Percentiles rank a stretch among this genome's conserved stretches.
Conservation (phyloP, 148 eudicot genomes). For the Spergularia marina region DNA sequence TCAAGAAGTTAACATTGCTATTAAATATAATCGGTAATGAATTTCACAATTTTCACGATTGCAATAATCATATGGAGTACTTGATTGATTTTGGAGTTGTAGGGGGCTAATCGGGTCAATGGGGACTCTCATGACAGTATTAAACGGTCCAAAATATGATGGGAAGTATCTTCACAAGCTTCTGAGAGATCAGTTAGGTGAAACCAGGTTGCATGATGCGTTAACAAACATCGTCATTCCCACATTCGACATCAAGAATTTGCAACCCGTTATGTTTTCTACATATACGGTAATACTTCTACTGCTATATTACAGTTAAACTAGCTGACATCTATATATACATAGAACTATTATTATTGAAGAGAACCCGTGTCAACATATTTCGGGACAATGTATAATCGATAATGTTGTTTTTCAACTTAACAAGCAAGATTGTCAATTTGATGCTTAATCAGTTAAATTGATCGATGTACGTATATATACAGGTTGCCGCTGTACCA, state of each 20-base stretch:
- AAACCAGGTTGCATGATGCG: constrained; percentile 38
- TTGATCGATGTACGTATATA: neutral
- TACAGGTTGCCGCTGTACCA: constrained; percentile 26
- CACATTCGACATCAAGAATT: constrained; percentile 51
- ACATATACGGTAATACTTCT: constrained; percentile 23
- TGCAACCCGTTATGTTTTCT: constrained; percentile 53
- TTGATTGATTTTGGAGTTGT: neutral
- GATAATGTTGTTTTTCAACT: too few species aligned
- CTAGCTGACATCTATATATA: too few species aligned
- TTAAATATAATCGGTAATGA: too few species aligned
- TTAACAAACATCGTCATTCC: constrained; percentile 62
- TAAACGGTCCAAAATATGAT: constrained; percentile 54
- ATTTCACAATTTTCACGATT: too few species aligned
- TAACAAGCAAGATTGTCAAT: neutral
- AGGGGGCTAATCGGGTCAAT: constrained; percentile 36
- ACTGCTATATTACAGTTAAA: too few species aligned
- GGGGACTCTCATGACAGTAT: constrained; percentile 11
- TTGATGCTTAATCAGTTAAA: neutral
- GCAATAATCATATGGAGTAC: too few species aligned
- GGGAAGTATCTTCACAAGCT: constrained; percentile 54
- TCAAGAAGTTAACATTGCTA: too few species aligned
- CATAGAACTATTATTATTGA: too few species aligned
- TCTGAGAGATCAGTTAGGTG: constrained; percentile 32
- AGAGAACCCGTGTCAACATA: too few species aligned
- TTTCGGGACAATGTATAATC: too few species aligned